A percentile compares a stretch with the other conserved stretches of the same genome.
These are phyloP conservation scores for Penicillium vulpinum DNA, from an alignment of 2,329 filamentous ascomycete genomes.

Conservation along the genomic window DNA sequence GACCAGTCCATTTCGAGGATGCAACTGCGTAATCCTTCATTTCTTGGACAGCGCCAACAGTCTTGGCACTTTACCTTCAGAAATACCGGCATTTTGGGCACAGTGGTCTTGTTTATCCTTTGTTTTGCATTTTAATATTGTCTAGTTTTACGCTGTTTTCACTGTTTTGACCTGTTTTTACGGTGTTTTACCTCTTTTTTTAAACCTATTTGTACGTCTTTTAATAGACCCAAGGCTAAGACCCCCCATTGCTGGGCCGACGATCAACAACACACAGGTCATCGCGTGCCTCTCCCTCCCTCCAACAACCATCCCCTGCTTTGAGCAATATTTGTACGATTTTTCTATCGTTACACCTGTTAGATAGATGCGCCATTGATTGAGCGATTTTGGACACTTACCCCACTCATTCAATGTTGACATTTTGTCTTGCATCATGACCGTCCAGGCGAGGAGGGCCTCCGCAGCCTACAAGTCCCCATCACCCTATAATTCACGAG, in stretches of 20 bases:
- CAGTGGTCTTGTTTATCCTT: neutral
- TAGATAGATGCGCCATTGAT: slow-evolving; percentile 7
- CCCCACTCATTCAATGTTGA: slow-evolving; percentile 24
- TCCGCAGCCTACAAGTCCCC: slow-evolving; percentile 29
- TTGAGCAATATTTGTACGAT: neutral
- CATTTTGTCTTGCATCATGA: slow-evolving; percentile 27
- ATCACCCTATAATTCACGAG: slow-evolving; percentile 22
- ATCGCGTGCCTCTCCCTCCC: slow-evolving; percentile 13
- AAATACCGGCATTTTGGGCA: neutral
- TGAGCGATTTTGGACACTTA: slow-evolving; percentile 2
- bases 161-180: neutral
- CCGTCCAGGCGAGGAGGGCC: slow-evolving; percentile 32
- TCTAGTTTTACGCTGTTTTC: neutral
- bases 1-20: neutral
- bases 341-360: neutral
- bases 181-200: slow-evolving; percentile 3
- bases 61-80: slow-evolving; percentile 4
- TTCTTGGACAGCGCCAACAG: slow-evolving; percentile 3
- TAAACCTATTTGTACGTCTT: neutral
- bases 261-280: slow-evolving; percentile 17
- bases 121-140: neutral
- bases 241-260: slow-evolving; percentile 24
- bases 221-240: neutral
- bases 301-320: slow-evolving; percentile 7
- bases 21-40: slow-evolving; percentile 10